Evolutionary conservation across 371 early-diverging fungal species (phyloP).

Genomic region (Mortierella sp.): DNA sequence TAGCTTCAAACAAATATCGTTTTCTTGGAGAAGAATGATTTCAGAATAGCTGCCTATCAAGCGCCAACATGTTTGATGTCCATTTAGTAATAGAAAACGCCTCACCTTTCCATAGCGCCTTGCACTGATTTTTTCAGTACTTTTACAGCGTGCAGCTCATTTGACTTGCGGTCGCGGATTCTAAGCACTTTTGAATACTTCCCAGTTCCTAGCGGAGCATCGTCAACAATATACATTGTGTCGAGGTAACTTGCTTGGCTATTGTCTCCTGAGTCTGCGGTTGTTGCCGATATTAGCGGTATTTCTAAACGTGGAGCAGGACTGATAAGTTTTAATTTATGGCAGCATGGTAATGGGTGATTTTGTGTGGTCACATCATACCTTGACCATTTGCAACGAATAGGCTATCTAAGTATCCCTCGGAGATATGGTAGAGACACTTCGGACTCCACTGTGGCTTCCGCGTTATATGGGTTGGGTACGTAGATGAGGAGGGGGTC

Average conservation of each 20-base stretch:
- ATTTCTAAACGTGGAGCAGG: neutral
- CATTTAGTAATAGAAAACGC: neutral
- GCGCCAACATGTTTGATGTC: neutral
- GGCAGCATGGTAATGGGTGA: neutral
- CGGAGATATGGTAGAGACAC: neutral
- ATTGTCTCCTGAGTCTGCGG: neutral
- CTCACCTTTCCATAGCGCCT: slow-evolving; percentile 2
- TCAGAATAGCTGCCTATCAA: neutral
- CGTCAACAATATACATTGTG: neutral
- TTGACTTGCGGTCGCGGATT: neutral
- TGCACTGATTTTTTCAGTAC: neutral
- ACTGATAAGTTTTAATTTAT: neutral
- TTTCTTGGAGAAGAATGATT: neutral
- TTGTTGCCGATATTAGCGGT: neutral
- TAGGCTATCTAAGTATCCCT: neutral
- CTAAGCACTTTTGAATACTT: neutral
- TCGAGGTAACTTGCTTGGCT: neutral
- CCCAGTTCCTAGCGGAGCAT: neutral
- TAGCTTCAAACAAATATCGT: neutral
- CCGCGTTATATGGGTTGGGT: neutral
- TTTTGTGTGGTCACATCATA: neutral
- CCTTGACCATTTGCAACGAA: neutral
- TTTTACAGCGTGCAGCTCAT: slow-evolving; percentile 2
- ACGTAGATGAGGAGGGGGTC: neutral
- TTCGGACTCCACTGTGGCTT: neutral